phyloP scores from a whole-genome alignment of 257 asterid species.

The Lycium ferocissimum region DNA sequence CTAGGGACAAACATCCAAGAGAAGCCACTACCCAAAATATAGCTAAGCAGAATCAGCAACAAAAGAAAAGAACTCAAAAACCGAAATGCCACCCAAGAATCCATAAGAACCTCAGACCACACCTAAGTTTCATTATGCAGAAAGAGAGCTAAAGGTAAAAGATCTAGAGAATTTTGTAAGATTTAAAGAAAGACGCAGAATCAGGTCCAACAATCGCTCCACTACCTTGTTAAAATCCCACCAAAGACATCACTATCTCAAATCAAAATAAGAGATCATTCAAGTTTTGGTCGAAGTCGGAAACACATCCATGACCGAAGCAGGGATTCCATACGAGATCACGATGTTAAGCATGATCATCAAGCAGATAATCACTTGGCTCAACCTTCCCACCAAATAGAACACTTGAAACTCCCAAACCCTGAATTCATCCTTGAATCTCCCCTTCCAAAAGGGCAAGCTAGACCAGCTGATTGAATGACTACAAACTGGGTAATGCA shows the following conservation, averaged over 20 bases:
- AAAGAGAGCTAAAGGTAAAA: background rate
- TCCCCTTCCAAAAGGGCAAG: background rate
- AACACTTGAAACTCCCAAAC: background rate
- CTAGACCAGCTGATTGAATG: background rate
- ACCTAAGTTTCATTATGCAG: background rate
- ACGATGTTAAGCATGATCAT: background rate
- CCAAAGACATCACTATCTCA: background rate
- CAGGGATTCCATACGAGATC: background rate
- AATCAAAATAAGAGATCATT: background rate
- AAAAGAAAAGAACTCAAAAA: no score
- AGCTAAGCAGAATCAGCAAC: no score
- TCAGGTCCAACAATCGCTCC: no score
- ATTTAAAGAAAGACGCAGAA: no score
- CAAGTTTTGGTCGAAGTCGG: background rate
- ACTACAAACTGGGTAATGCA: background rate
- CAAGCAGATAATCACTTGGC: background rate
- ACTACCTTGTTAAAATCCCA: no score
- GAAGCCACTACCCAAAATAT: no score
- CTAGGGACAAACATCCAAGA: background rate
- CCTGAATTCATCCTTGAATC: background rate
- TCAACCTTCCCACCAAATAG: background rate
- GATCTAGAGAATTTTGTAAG: background rate
- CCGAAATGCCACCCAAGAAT: no score
- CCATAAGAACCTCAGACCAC: background rate
- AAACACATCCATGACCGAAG: slow-evolving; percentile 4